These are phyloP conservation scores for Jaminaea rosea DNA, from an alignment of 1,284 basidiomycete species.

Conservation along the genomic window DNA sequence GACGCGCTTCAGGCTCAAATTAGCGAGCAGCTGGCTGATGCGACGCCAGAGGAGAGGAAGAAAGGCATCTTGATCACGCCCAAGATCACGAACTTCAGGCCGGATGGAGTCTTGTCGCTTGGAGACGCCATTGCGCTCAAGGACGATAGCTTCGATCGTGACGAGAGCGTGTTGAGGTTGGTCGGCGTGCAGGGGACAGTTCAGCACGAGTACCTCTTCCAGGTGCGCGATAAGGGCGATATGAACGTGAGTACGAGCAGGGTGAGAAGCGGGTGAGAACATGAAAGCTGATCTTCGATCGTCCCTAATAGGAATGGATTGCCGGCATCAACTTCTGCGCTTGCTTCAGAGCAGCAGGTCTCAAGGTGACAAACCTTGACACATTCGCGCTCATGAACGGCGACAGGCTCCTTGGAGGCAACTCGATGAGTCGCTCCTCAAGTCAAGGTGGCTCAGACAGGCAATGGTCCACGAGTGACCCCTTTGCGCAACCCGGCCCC, in stretches of 20 bases:
- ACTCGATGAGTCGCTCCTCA: slow-evolving; percentile 13
- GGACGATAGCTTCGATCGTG: slow-evolving; percentile 50
- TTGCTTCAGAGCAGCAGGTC: slow-evolving; percentile 75
- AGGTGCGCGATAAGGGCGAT: slow-evolving; percentile 63
- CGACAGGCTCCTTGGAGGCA: slow-evolving; percentile 36
- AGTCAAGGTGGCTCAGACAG: neutral
- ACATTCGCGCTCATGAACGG: slow-evolving; percentile 7
- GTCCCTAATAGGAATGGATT: too few species aligned
- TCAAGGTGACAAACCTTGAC: slow-evolving; percentile 64
- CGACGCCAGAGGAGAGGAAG: slow-evolving; percentile 6
- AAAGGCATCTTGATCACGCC: slow-evolving; percentile 50
- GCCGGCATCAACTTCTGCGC: slow-evolving; percentile 87
- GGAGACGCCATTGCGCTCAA: slow-evolving; percentile 35
- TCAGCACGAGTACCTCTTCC: slow-evolving; percentile 72
- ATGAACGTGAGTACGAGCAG: too few species aligned
- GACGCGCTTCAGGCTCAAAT: slow-evolving; percentile 54
- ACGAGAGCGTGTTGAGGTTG: slow-evolving; percentile 68
- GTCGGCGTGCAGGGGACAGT: slow-evolving; percentile 52
- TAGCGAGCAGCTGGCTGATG: slow-evolving; percentile 36
- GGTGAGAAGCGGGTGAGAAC: too few species aligned
- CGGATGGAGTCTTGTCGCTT: slow-evolving; percentile 77
- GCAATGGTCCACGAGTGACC: neutral
- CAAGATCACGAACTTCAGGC: slow-evolving; percentile 60
- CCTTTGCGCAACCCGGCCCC: neutral
- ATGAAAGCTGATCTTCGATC: too few species aligned